A percentile compares a stretch with the other conserved stretches of the same genome.
These are phyloP conservation scores for Sarocladiaceae sp. DNA, from an alignment of 2,329 filamentous ascomycete genomes.

Conservation along the genomic window DNA sequence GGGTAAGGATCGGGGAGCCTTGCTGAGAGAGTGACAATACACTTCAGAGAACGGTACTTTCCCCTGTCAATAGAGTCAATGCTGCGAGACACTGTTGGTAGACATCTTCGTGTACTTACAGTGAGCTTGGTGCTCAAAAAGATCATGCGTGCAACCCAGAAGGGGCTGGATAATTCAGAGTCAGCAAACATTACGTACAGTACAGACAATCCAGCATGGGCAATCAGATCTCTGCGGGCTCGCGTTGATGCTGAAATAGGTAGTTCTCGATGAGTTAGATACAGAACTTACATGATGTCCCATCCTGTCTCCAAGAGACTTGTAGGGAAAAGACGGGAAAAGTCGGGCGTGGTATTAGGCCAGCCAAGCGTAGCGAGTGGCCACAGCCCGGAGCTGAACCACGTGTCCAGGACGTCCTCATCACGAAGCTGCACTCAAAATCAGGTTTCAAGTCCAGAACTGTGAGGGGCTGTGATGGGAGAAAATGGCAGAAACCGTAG, in stretches of 20 bases:
- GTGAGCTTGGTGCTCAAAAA: conserved; percentile 84
- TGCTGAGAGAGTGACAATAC: conserved; percentile 72
- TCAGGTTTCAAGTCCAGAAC: conserved; percentile 72
- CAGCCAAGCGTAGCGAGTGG: conserved; percentile 83
- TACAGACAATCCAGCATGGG: not conserved
- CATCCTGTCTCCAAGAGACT: conserved; percentile 81
- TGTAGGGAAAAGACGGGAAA: conserved; percentile 76
- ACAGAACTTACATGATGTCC: conserved; percentile 56
- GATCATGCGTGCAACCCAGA: conserved; percentile 81
- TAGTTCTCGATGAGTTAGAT: conserved; percentile 61
- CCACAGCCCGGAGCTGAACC: conserved; percentile 88
- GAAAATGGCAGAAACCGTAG: not conserved
- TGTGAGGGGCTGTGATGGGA: no score
- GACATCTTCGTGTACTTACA: conserved; percentile 23
- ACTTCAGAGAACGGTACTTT: conserved; percentile 86
- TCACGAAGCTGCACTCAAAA: conserved; percentile 60
- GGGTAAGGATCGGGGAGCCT: no score
- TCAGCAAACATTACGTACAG: not conserved
- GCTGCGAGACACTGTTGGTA: not conserved
- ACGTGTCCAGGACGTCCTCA: conserved; percentile 85
- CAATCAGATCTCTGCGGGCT: no score
- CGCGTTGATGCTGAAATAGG: no score
- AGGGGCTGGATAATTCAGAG: not conserved
- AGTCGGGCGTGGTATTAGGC: conserved; percentile 69
- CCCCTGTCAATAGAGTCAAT: conserved; percentile 38